Base-by-base conservation (phyloP, 2,329 filamentous ascomycete genomes). In the Berkeleyomyces basicola region DNA sequence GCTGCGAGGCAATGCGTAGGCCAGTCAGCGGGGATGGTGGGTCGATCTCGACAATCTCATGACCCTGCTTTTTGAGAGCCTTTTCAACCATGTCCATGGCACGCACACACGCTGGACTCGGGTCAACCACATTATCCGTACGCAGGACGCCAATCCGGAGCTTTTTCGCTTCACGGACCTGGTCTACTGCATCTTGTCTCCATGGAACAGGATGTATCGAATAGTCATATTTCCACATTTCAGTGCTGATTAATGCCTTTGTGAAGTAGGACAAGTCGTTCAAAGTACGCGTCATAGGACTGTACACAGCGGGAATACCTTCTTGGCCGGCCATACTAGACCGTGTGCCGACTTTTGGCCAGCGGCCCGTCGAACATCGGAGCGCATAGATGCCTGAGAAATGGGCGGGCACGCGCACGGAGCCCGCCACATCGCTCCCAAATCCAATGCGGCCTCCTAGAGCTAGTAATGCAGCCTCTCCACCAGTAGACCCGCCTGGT, bases 241-340 rank as follows among this genome's bases (percentile, higher is more conserved):
- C 77, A 84, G 93, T 92, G 59, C 82, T 75, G 62, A 96, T 81
- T 62, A 96, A 76, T 6, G 83, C 81, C 61, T 84, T 83, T 3
- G 88, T 88, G 72, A 96, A 96, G 74, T 95, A 96, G 0, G 80
- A 80, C 65, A 96, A 75, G 70, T 96, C 91, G 66, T 84, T 81
- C 64, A 96, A 74, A 0, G 90, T 96, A 61, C 90, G 81, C 2
- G 91, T 83, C 92, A 97, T 96, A 4, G 91, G 91, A 64, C 88
- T 92, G 74, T 91, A 96, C 23, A 96, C 90, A 66, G 86, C 88
- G 0, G 89, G 84, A 40, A 96, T 84, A 0, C 90, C 91, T 70
- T 96, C 92, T 71, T 96, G 90, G 0, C 92, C 92, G 0, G 88
- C 84, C 90, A 96, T 96, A 68, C 87, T 91, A 0, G 91, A 96